Evolutionary conservation across 257 asterid genomes (phyloP), one percentile per base, ranked within the genome.

Genomic region (Osmanthus fragrans): DNA sequence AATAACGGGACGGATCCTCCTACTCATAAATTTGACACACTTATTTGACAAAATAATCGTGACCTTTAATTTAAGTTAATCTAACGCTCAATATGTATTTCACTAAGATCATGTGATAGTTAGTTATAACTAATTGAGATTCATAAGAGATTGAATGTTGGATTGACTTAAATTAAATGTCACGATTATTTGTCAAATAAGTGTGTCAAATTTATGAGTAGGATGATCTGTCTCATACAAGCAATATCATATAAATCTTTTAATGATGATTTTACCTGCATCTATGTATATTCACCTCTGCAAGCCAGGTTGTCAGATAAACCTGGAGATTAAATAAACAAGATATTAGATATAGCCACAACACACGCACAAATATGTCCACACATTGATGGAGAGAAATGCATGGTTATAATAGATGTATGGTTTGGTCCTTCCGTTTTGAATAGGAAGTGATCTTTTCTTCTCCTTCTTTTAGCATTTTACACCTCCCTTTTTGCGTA

Each of bases 301-400:
- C 87, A 75, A 89, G 77, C 98, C 92, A 89, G 58, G 93, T 90
- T 63, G 96, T 94, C 19, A 92, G 32, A 82, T 90, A 90, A 67
- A 91, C 87, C 94, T 93, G 90, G 73, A 76, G 37, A 8, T 34
- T 66, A 74, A 42, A 72, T 18, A 45, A 75, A 66, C 23, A 63
- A 72, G 18, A 29, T 5, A 72, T 76, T 23, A 25, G 40, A 60
- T 76, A 65, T 37, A 75, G 80, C 67, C 45, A 34, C 4, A 1
- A 67, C 11, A 39, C 73, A 72, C 5, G 33, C 9, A 34, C 25
- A 40, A 11, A 7, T 8, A 75, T 36, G 9, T 42, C 40, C 8
- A 63, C 12, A 37, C 5, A 25, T 36, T 9, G 19, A 30, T 19
- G 23, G 29, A 75, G 10, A 9, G 7, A 54, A 7, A 40, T 13